Conservation (phyloP, 768 basidiomycete genomes). For the Kwoniella heveanensis region DNA sequence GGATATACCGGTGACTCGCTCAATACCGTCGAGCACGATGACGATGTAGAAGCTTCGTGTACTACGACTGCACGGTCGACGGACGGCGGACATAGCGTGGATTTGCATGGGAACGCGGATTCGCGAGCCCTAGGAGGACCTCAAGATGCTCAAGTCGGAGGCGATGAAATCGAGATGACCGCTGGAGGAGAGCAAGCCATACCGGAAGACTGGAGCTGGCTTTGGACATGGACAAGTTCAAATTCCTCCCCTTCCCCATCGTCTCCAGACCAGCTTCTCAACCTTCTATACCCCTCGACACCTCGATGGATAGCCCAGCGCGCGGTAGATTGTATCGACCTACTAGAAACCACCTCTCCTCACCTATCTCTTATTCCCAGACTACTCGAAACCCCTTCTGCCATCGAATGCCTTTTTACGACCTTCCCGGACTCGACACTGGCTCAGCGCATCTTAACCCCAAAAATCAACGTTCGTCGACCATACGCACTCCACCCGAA, state of each 20-base stretch:
- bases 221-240: conserved; percentile 27
- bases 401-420: neutral
- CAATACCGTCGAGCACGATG: conserved; percentile 1
- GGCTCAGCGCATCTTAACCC: neutral
- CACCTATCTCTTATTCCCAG: neutral
- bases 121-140: too few relatives aligned
- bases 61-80: too few relatives aligned
- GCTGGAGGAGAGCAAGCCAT: too few relatives aligned
- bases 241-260: neutral
- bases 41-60: too few relatives aligned
- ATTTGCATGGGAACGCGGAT: too few relatives aligned
- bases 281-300: conserved; percentile 7
- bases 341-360: conserved; percentile 15
- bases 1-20: conserved; percentile 21
- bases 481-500: conserved; percentile 26
- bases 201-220: conserved; percentile 30
- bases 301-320: conserved; percentile 6
- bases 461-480: neutral
- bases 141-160: too few relatives aligned
- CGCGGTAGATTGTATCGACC: conserved; percentile 26
- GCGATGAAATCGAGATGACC: too few relatives aligned
- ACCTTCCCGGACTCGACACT: neutral
- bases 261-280: conserved; percentile 5
- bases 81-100: too few relatives aligned
- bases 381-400: neutral